Base-by-base conservation (phyloP, 2,329 filamentous ascomycete species). In the Fonsecaea multimorphosa region DNA sequence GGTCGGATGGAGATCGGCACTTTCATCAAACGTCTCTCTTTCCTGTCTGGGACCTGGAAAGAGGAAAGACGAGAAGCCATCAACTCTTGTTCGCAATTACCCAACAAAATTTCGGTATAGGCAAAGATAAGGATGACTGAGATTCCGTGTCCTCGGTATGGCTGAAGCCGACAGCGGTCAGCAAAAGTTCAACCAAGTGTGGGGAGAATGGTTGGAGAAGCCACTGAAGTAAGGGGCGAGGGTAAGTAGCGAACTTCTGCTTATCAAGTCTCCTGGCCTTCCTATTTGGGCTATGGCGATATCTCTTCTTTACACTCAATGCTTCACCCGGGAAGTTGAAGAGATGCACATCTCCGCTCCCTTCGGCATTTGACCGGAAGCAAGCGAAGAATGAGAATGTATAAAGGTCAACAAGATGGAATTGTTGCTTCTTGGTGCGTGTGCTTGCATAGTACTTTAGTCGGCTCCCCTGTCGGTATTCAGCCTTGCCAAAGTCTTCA, bases 401-500 rank as follows among this genome's bases (percentile, higher is more conserved):
- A 61, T 55, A 61, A 61, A 22, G 27, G n/a, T n/a, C 32, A 61
- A 22, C 32, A 6, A 16, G 29, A 46, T 16, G 16, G 31, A 36
- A 22, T 31, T 7, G 9, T 46, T 27, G 29, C 22, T n/a, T 5
- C n/a, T 40, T 19, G n/a, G 34, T 27, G n/a, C 14, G 19, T 40
- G 8, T 52, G 29, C 36, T 38, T n/a, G 32, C 2, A 38, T 31
- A 29, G 44, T 52, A 51, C 12, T n/a, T 16, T 36, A 36, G 34
- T 49, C 27, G 22, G 24, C 16, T 54, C 19, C 46, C 31, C 38
- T 54, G 19, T 61, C 9, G 14, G 9, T 31, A n/a, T 22, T 44
- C 59, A 61, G 51, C 59, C 59, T 61, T 49, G 59, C 29, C 51
- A 9, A 44, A 4, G 6, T 22, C 36, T 31, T 31, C 34, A 44